These are phyloP conservation scores for Helenozyma rhizophorensis DNA, from an alignment of 805 yeast genomes.

Conservation along the genomic window DNA sequence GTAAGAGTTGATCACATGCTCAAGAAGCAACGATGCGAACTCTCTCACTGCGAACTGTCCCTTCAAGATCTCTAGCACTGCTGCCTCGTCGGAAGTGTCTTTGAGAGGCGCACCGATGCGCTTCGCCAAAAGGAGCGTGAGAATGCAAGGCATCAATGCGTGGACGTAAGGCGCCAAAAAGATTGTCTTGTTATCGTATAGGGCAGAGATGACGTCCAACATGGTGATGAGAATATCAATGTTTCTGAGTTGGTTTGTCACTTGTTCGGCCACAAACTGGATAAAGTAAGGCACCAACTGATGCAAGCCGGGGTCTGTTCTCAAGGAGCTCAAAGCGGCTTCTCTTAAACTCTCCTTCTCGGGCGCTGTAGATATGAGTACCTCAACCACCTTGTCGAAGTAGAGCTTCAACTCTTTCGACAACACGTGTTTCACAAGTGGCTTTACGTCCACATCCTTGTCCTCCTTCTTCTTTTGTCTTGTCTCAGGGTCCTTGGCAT, in stretches of 20 bases:
- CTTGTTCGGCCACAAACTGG: constrained; percentile 93
- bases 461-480: constrained; percentile 25
- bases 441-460: constrained; percentile 65
- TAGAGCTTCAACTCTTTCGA: constrained; percentile 92
- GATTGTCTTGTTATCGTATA: constrained; percentile 76
- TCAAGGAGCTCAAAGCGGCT: constrained; percentile 81
- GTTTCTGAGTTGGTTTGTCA: constrained; percentile 79
- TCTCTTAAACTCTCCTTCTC: constrained; percentile 55
- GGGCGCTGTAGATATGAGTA: constrained; percentile 56
- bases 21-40: constrained; percentile 78
- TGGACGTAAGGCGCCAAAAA: constrained; percentile 95
- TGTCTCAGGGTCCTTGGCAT: constrained; percentile 24
- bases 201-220: constrained; percentile 83
- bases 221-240: constrained; percentile 70
- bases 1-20: constrained; percentile 71
- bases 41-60: constrained; percentile 67
- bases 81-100: constrained; percentile 28
- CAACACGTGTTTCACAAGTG: constrained; percentile 89
- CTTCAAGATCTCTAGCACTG: constrained; percentile 24
- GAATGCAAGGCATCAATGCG: constrained; percentile 92
- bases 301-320: constrained; percentile 93
- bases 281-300: constrained; percentile 95
- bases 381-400: constrained; percentile 84
- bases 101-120: constrained; percentile 60
- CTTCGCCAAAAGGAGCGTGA: constrained; percentile 85